Conservation (phyloP, 2,329 filamentous ascomycete genomes). For the Penicillium sp. region DNA sequence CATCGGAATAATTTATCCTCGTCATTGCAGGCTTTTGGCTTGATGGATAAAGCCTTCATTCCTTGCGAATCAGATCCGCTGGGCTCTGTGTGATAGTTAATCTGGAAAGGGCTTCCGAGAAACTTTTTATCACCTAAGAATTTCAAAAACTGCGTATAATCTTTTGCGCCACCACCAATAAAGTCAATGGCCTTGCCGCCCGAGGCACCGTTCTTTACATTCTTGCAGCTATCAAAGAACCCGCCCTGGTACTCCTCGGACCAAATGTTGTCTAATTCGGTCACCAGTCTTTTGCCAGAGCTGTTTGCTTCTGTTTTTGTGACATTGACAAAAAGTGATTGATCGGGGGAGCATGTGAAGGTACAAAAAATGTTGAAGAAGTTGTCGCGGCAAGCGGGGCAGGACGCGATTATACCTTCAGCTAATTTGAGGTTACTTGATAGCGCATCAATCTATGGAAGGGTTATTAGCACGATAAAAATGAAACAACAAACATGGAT, state of each 20-base stretch:
- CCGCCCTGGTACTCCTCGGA: slow-evolving; percentile 79
- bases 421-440: slow-evolving; percentile 83
- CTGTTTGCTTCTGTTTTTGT: slow-evolving; percentile 65
- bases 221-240: slow-evolving; percentile 97
- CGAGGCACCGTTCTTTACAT: slow-evolving; percentile 95
- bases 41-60: slow-evolving; percentile 72
- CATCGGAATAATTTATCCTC: slow-evolving; percentile 82
- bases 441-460: slow-evolving; percentile 67
- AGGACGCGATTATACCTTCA: slow-evolving; percentile 84
- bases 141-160: slow-evolving; percentile 81
- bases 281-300: slow-evolving; percentile 64
- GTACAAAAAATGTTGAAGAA: slow-evolving; percentile 99
- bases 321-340: slow-evolving; percentile 92
- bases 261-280: slow-evolving; percentile 85
- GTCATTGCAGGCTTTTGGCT: slow-evolving; percentile 84
- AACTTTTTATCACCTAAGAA: slow-evolving; percentile 93
- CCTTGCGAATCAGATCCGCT: slow-evolving; percentile 59
- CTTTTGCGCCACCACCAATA: slow-evolving; percentile 91
- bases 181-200: slow-evolving; percentile 93
- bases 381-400: slow-evolving; percentile 95
- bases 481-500: background rate
- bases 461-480: slow-evolving; percentile 14
- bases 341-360: slow-evolving; percentile 95
- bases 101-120: slow-evolving; percentile 90
- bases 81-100: slow-evolving; percentile 73